Base-by-base conservation (phyloP, 2,329 filamentous ascomycete species). In the Nothopassalora personata region DNA sequence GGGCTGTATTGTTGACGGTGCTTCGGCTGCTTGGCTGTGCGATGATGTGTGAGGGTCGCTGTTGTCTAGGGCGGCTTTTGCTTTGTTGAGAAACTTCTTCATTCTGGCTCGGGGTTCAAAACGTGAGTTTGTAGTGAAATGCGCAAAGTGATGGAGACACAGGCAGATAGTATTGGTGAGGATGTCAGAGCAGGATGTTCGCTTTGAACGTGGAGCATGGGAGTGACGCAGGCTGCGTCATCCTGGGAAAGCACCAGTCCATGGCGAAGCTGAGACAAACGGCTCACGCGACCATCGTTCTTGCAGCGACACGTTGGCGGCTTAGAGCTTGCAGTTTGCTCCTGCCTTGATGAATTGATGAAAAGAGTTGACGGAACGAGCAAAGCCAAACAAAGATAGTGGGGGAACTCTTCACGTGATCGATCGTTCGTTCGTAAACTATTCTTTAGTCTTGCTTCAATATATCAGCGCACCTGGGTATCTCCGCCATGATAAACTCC, bases 61-160 rank as follows among this genome's bases (percentile, higher is more conserved):
- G 45, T 73, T 68, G 47, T 71, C 65, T 39, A 74, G 60, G 5
- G 64, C 60, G 1, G 64, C 60, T 58, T 73, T 76, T 31, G 71
- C 72, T 62, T 75, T 76, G 59, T 70, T 63, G 53, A 76, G 50
- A 60, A 77, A 71, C 48, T 69, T 73, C 64, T 71, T 74, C 74
- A 76, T 76, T 45, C 15, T 64, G 46, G 51, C 34, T 58, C 54
- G 47, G 30, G 52, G 34, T 19, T 15, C 9, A 46, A 49, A 28
- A 19, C 56, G 48, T 23, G 23, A 23, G 23, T 23, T 1, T 23
- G 23, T 2, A 3, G 23, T 23, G 23, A 23, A 23, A 23, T 23
- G 23, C 23, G 23, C 23, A 23, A 56, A 36, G 57, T 36, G 18
- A 59, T 36, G 19, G 66, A 60, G 27, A 69, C 56, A 45, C 54